Conservation (phyloP, 129 eudicot genomes). For the Lactuca saligna region DNA sequence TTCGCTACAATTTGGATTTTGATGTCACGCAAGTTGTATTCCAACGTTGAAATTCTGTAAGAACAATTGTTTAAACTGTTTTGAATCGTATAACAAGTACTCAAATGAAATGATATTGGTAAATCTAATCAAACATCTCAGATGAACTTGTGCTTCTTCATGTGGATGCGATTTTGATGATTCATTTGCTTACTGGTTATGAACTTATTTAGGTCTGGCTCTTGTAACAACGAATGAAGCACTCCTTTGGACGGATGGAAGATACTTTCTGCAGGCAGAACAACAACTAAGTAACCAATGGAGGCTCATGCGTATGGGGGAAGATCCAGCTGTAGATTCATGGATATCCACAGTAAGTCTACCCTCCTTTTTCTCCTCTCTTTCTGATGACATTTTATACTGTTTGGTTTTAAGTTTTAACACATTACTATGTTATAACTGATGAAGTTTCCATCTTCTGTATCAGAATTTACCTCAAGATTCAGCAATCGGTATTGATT, state of each 20-base stretch:
- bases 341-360: conserved; percentile 89
- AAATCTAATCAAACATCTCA: no score
- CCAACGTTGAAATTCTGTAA: not conserved
- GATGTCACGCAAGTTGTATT: not conserved
- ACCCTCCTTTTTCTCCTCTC: conserved; percentile 7
- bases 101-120: not conserved
- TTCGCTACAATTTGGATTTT: conserved; percentile 1
- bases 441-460: conserved; percentile 24
- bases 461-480: conserved; percentile 70
- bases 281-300: conserved; percentile 70
- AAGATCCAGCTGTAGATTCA: conserved; percentile 77
- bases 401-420: conserved; percentile 4
- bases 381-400: not conserved
- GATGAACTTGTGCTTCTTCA: no score
- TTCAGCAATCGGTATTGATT: conserved; percentile 78
- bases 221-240: conserved; percentile 87
- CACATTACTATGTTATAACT: conserved; percentile 14
- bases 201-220: conserved; percentile 64
- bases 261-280: conserved; percentile 92
- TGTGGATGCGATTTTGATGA: no score
- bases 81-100: not conserved
- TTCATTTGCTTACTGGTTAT: conserved; percentile 22
- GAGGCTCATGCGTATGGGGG: conserved; percentile 96
- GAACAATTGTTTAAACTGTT: not conserved
- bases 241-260: conserved; percentile 95